Percentiles rank a stretch among this genome's conserved stretches.
Evolutionary conservation across 495 filamentous ascomycete genomes (phyloP).

Genomic region (Penicillium simplicissimum): DNA sequence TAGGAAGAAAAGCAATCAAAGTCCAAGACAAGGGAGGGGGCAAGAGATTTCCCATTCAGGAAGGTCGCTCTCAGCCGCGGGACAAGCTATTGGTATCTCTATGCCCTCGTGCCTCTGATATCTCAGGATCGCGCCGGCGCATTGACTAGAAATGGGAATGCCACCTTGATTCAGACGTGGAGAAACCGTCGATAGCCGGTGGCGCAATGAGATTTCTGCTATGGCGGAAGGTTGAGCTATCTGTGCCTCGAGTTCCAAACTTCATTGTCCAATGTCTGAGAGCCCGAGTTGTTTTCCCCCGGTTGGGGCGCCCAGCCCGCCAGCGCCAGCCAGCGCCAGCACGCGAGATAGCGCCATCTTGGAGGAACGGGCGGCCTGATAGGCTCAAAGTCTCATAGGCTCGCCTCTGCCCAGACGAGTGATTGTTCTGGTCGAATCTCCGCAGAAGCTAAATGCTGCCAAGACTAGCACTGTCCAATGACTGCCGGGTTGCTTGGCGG

Average conservation of each 20-base stretch:
- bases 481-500: not conserved
- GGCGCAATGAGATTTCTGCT: conserved; percentile 1
- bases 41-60: conserved; percentile 1
- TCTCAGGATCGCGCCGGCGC: conserved; percentile 10
- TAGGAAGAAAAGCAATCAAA: not conserved
- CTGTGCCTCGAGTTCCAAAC: not conserved
- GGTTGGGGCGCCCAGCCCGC: conserved; percentile 1
- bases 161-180: not conserved
- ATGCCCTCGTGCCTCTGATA: conserved; percentile 8
- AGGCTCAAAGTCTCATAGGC: not conserved
- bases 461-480: conserved; percentile 14
- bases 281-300: not conserved
- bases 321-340: not conserved
- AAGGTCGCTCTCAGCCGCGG: conserved; percentile 12
- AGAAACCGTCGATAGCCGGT: conserved; percentile 22
- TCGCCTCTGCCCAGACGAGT: not conserved
- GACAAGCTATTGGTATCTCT: not conserved
- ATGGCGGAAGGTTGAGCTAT: conserved; percentile 4
- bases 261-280: not conserved
- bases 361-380: not conserved
- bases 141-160: conserved; percentile 14
- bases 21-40: not conserved
- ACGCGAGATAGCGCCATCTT: conserved; percentile 15
- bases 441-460: conserved; percentile 15
- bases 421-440: conserved; percentile 2